Conservation (phyloP, 345 rosid genomes). For the Orychophragmus violaceus region DNA sequence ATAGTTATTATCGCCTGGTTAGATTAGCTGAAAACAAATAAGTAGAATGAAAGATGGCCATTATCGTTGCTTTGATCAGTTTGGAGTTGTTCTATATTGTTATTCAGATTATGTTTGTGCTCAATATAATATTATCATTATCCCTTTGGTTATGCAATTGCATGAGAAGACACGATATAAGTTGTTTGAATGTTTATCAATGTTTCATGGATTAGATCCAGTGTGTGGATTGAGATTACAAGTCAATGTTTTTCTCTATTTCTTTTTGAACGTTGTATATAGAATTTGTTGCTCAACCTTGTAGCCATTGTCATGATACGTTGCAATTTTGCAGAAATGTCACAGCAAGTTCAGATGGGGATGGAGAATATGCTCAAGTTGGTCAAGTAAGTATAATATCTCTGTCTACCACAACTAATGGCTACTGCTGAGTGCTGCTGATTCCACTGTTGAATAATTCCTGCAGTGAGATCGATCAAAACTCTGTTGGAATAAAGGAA, state of each 20-base stretch:
- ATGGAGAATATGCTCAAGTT: constrained; percentile 82
- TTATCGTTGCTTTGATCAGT: neutral
- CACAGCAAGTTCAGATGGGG: constrained; percentile 67
- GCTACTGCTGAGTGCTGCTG: neutral
- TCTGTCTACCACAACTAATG: constrained; percentile 5
- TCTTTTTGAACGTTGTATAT: too few species aligned
- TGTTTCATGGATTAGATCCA: constrained; percentile 3
- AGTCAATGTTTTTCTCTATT: too few species aligned
- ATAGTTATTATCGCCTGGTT: neutral
- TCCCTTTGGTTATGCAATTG: neutral
- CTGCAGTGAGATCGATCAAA: constrained; percentile 82
- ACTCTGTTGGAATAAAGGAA: constrained; percentile 52
- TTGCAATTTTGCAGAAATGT: constrained; percentile 52
- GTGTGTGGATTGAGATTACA: neutral
- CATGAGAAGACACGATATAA: neutral
- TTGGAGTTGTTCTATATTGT: neutral
- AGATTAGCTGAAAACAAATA: neutral
- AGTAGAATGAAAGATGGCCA: neutral
- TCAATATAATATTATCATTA: neutral
- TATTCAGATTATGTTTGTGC: neutral
- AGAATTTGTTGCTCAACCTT: neutral
- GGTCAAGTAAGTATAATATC: constrained; percentile 46
- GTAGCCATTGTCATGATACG: constrained; percentile 14
- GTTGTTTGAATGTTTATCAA: neutral
- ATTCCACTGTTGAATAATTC: neutral